Base-by-base conservation (phyloP, 371 early-diverging fungal genomes). In the Chytridiales sp. region DNA sequence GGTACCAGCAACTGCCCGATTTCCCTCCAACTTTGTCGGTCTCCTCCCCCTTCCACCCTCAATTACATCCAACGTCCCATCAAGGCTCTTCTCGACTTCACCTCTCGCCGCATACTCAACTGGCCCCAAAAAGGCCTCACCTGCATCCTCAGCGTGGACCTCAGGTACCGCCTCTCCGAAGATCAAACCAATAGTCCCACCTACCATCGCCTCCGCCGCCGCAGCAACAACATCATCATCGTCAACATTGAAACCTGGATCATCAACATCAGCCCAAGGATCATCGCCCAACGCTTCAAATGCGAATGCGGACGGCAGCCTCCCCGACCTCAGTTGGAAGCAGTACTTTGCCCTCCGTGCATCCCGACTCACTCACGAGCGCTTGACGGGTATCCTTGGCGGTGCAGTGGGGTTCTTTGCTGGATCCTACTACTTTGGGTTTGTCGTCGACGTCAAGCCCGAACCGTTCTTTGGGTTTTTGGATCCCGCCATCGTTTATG, bases 281-380 rank as follows among this genome's bases (percentile, higher is more conserved):
- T n/a, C 38, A 38, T 38, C 38, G 38, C n/a, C 38, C 38, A 38
- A 38, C 9, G 38, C 38, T 1, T 11, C 17, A 22, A 11, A 11
- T 17, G 46, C 50, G 43, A 0, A 17, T 54, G n/a, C 47, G 61
- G 59, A 49, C 61, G 31, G 41, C 43, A 29, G 30, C 24, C 9
- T 15, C 41, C 17, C 8, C 17, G n/a, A 53, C 8, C 40, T 69
- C 9, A 74, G 82, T 39, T 91, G 91, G 92, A 74, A 84, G 29
- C 84, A 86, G 49, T 94, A 90, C 70, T 94, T 94, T 70, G 68
- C 74, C 29, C 66, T 91, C 61, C 88, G 91, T 50, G 76, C 79
- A 48, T 83, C 83, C 40, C 83, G 87, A 36, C 85, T 85, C 46
- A 77, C 77, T 56, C 85, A 77, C 64, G 92, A 91, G 70, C 79